Conservation (phyloP, 805 yeast species). For the Pichia membranifaciens region DNA sequence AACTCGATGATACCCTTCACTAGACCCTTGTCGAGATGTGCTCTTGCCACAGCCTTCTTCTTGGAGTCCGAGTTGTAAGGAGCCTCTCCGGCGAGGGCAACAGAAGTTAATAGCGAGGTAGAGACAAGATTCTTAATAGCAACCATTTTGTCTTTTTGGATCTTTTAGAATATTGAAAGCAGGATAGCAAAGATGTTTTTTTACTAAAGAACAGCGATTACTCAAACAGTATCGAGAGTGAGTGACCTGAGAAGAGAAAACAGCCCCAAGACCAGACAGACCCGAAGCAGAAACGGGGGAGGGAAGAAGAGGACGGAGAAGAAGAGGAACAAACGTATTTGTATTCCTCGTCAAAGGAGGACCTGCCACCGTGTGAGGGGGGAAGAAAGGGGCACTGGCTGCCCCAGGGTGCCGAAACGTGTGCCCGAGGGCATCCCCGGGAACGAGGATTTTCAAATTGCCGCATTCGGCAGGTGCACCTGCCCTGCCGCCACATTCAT, state of each 20-base stretch:
- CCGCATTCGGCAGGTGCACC: background rate
- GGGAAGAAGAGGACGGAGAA: background rate
- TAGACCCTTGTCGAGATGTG: slow-evolving; percentile 46
- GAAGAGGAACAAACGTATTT: background rate
- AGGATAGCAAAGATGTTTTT: slow-evolving; percentile 2
- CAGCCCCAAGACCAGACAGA: background rate
- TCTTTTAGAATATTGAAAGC: too few species aligned
- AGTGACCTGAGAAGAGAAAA: background rate
- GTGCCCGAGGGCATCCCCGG: too few species aligned
- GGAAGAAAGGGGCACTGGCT: background rate
- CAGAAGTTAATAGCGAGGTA: slow-evolving; percentile 39
- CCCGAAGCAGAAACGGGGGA: background rate
- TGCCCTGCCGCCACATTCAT: background rate
- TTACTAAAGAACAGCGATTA: background rate
- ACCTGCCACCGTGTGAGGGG: too few species aligned
- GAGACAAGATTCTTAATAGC: slow-evolving; percentile 7
- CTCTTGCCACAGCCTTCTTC: slow-evolving; percentile 46
- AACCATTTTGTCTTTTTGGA: slow-evolving; percentile 18
- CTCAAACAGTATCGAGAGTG: too few species aligned
- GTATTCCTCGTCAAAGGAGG: too few species aligned
- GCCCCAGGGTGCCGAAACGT: too few species aligned
- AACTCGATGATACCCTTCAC: slow-evolving; percentile 51
- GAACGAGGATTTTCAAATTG: background rate
- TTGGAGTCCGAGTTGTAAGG: slow-evolving; percentile 48
- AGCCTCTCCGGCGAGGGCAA: slow-evolving; percentile 31